These are phyloP conservation scores for Aureobasidium mangrovei DNA, from an alignment of 2,329 filamentous ascomycete genomes.

Conservation along the genomic window DNA sequence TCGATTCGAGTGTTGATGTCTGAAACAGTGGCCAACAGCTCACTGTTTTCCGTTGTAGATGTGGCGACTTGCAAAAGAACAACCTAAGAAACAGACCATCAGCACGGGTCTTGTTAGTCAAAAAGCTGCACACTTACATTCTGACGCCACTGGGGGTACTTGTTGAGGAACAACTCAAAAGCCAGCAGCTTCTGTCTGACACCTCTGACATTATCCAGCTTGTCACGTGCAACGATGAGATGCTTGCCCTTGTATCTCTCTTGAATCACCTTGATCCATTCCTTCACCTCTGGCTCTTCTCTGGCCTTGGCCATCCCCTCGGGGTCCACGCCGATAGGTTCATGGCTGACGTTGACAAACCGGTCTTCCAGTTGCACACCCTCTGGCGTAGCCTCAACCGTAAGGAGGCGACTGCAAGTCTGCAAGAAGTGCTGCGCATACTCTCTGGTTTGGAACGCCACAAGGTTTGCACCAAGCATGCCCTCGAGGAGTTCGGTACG, in stretches of 20 bases:
- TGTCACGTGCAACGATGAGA: constrained; percentile 86
- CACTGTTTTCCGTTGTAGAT: constrained; percentile 77
- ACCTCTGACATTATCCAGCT: constrained; percentile 85
- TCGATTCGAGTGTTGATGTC: constrained; percentile 95
- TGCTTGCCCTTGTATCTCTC: constrained; percentile 82
- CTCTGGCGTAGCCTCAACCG: constrained; percentile 80
- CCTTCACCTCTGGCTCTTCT: constrained; percentile 60
- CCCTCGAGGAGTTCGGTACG: constrained; percentile 82
- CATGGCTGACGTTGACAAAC: constrained; percentile 78
- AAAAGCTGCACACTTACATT: constrained; percentile 36
- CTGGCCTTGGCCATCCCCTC: constrained; percentile 49
- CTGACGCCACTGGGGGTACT: constrained; percentile 82
- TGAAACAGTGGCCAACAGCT: constrained; percentile 78
- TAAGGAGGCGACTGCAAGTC: constrained; percentile 84
- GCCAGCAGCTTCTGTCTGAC: constrained; percentile 88
- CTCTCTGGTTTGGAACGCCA: constrained; percentile 89
- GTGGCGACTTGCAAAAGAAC: constrained; percentile 92
- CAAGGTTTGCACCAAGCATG: constrained; percentile 83
- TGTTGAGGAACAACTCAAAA: constrained; percentile 88
- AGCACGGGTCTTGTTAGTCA: not conserved
- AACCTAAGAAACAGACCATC: constrained; percentile 40
- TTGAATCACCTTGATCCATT: constrained; percentile 71
- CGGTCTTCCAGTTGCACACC: constrained; percentile 86
- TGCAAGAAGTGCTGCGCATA: constrained; percentile 92
- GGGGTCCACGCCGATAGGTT: constrained; percentile 66